Percentiles rank a stretch among this genome's conserved stretches.
These are phyloP conservation scores for Zostera marina DNA, from an alignment of 116 monocot genomes.

Conservation along the genomic window DNA sequence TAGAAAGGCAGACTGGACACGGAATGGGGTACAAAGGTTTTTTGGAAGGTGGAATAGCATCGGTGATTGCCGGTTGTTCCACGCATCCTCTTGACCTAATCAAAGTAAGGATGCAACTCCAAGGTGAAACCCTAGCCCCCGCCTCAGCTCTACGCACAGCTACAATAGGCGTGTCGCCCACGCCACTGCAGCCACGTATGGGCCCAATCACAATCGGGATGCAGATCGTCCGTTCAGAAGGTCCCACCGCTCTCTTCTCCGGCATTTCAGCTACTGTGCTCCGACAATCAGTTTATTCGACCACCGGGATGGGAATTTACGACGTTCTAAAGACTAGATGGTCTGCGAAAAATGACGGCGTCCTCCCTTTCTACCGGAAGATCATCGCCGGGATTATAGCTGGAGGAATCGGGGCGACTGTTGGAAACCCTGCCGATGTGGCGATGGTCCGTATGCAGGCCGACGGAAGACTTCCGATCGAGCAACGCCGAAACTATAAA, in stretches of 20 bases:
- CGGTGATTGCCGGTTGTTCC: conserved; percentile 23
- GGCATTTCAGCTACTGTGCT: conserved; percentile 87
- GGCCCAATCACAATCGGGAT: conserved; percentile 49
- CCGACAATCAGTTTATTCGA: conserved; percentile 78
- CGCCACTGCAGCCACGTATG: conserved; percentile 3
- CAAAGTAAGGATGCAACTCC: conserved; percentile 27
- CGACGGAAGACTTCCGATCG: conserved; percentile 31
- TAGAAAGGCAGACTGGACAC: too few relatives aligned
- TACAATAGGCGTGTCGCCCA: neutral
- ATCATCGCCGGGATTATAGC: conserved; percentile 66
- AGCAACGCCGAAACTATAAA: conserved; percentile 25
- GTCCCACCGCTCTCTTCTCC: conserved; percentile 62
- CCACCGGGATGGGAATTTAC: conserved; percentile 88
- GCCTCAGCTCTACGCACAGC: conserved; percentile 5
- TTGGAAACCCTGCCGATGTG: conserved; percentile 89
- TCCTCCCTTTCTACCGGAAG: conserved; percentile 57
- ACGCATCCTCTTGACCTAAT: conserved; percentile 27
- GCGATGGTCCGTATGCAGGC: conserved; percentile 91
- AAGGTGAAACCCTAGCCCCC: conserved; percentile 12
- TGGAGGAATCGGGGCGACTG: conserved; percentile 66
- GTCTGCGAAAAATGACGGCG: conserved; percentile 15
- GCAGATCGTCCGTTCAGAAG: conserved; percentile 63
- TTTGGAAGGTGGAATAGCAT: conserved; percentile 21
- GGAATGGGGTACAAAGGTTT: conserved; percentile 22
- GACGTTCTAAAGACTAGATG: conserved; percentile 58